Base-by-base conservation (phyloP, 306 rosid genomes). In the Dalbergia cultrata region DNA sequence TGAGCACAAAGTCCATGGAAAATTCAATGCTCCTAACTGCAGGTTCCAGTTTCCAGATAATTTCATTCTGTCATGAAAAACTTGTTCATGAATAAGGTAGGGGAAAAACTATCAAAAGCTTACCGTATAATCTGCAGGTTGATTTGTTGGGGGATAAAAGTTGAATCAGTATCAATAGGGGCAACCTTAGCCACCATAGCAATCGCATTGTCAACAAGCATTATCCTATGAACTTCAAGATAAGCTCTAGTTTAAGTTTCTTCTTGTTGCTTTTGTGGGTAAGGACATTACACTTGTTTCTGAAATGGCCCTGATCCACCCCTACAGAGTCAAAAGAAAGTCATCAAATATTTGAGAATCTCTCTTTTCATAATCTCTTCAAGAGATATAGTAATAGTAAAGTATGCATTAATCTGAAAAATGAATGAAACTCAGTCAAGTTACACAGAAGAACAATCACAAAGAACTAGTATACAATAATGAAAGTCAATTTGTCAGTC, bases 181-280 rank as follows among this genome's bases (percentile, higher is more conserved):
- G 85, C 72, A 90, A 76, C 81, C 83, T 83, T 63, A 83, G 81
- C 88, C 90, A 77, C 86, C 84, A 82, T 73, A 84, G 71, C 88
- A 88, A 77, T 79, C 77, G 83, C 97, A 92, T 92, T 84, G 89
- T 90, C 78, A 78, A 78, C 70, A 73, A 76, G 77, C 78, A 79
- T 87, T 83, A 86, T 80, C 75, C 87, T 79, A 79, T 87, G 72
- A 82, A 80, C 81, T 62, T 74, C 70, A 64, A 75, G 45, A 59
- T 68, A 65, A 50, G 68, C 75, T 63, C 14, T 53, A 72, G 37
- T 70, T 37, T 45, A 68, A 57, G 35, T 70, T 21, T 26, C 74
- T 74, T 22, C 61, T 67, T 26, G 31, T 1, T 26, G 31, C 31
- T 26, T 26, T 26, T 26, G 31, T 26, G 1, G 1, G 22, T 21